Percentiles rank a stretch among this genome's conserved stretches.
Conservation (phyloP, 331 rosid species). For the Acacia concinna region DNA sequence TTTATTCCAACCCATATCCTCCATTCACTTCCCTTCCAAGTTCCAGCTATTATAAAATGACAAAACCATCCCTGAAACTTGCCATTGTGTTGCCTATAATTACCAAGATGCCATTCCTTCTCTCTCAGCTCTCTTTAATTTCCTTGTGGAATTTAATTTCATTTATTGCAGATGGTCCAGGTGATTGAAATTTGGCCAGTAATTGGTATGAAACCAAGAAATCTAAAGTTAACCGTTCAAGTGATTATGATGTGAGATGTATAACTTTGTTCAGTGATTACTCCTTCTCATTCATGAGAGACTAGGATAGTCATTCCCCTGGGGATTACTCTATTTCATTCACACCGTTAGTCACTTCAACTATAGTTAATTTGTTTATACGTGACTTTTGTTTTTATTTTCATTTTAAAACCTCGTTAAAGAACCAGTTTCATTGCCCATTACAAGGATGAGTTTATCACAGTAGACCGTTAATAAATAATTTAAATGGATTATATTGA, state of each 20-base stretch:
- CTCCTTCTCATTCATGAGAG: too few relatives aligned
- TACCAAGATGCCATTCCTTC: constrained; percentile 21
- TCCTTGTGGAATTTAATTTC: constrained; percentile 25
- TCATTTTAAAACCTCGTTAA: too few relatives aligned
- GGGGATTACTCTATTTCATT: too few relatives aligned
- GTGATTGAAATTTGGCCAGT: constrained; percentile 42
- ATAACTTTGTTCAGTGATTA: too few relatives aligned
- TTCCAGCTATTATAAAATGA: not conserved
- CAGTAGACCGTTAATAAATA: too few relatives aligned
- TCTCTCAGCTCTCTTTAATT: not conserved
- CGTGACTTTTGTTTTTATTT: too few relatives aligned
- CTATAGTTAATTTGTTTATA: too few relatives aligned
- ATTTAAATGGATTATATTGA: too few relatives aligned
- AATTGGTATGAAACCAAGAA: constrained; percentile 52
- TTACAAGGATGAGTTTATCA: too few relatives aligned
- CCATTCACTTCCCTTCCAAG: not conserved
- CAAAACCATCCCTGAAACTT: not conserved
- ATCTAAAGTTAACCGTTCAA: not conserved
- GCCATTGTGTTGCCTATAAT: constrained; percentile 29
- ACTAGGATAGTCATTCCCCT: too few relatives aligned
- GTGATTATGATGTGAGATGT: not conserved
- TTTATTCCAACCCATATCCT: constrained; percentile 31
- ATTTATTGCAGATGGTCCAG: constrained; percentile 60
- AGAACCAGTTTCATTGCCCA: too few relatives aligned
- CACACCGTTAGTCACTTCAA: too few relatives aligned